Evolutionary conservation across 129 eudicot species (phyloP).

Genomic region (Saussurea involucrata): DNA sequence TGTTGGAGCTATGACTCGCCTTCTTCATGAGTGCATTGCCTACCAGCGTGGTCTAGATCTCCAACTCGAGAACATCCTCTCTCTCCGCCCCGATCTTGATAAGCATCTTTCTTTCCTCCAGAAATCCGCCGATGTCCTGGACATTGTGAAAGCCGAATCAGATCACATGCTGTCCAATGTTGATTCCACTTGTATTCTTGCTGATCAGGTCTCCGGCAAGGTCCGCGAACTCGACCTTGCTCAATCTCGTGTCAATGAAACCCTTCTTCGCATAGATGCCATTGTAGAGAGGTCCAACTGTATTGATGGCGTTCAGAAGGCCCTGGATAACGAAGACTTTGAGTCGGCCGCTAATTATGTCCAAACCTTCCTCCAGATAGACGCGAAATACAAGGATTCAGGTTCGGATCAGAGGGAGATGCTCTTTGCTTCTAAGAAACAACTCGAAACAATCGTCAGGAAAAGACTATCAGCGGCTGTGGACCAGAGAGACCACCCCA

Average conservation of each 20-base stretch:
- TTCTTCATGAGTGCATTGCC: slow-evolving; percentile 82
- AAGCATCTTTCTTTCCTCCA: slow-evolving; percentile 54
- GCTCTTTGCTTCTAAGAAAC: slow-evolving; percentile 59
- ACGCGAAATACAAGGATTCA: slow-evolving; percentile 46
- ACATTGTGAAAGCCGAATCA: slow-evolving; percentile 56
- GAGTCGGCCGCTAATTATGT: slow-evolving; percentile 59
- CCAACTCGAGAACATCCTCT: slow-evolving; percentile 51
- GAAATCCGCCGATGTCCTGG: slow-evolving; percentile 51
- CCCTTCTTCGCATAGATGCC: slow-evolving; percentile 63
- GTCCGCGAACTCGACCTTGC: slow-evolving; percentile 85
- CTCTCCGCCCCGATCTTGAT: slow-evolving; percentile 68
- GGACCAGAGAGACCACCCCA: slow-evolving; percentile 56
- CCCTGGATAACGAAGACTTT: slow-evolving; percentile 55
- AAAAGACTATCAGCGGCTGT: slow-evolving; percentile 43
- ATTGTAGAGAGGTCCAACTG: slow-evolving; percentile 62
- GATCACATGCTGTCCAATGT: slow-evolving; percentile 60
- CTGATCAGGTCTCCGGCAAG: slow-evolving; percentile 70
- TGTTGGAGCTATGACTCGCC: slow-evolving; percentile 70
- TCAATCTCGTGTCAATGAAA: slow-evolving; percentile 64
- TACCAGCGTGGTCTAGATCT: slow-evolving; percentile 72
- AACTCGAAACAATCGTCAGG: slow-evolving; percentile 48
- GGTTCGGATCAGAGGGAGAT: slow-evolving; percentile 63
- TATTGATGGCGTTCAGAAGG: slow-evolving; percentile 58
- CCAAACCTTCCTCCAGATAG: slow-evolving; percentile 55
- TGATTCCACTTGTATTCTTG: slow-evolving; percentile 58